These are phyloP conservation scores for Apophysomyces variabilis DNA, from an alignment of 371 early-diverging fungal genomes.

Conservation along the genomic window DNA sequence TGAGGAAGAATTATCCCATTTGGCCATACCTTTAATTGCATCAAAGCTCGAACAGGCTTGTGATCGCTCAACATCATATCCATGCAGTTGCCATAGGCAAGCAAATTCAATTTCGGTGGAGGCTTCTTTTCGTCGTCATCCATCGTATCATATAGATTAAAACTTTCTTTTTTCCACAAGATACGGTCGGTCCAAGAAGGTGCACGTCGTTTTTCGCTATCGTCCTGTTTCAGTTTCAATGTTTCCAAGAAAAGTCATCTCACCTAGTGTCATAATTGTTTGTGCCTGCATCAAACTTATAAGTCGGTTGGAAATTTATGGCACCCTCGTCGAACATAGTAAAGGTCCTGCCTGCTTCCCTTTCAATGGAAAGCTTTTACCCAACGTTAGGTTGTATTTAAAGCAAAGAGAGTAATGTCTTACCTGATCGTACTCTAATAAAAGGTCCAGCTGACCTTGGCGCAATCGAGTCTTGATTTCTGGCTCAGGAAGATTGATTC, in stretches of 20 bases:
- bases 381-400: no score
- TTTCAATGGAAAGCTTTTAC: conserved; percentile 40
- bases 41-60: conserved; percentile 85
- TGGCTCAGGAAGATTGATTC: conserved; percentile 70
- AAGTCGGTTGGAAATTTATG: conserved; percentile 88
- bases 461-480: conserved; percentile 60
- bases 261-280: conserved; percentile 84
- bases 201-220: conserved; percentile 80
- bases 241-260: not conserved
- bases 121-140: conserved; percentile 20
- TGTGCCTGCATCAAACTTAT: conserved; percentile 91
- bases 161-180: conserved; percentile 71
- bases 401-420: not conserved
- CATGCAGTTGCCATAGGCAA: conserved; percentile 65
- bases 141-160: not conserved
- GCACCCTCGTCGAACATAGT: conserved; percentile 81
- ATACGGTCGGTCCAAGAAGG: conserved; percentile 96
- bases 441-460: conserved; percentile 52
- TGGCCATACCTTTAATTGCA: conserved; percentile 54
- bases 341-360: conserved; percentile 65
- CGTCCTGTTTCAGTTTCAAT: not conserved
- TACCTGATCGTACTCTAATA: conserved; percentile 78
- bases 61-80: conserved; percentile 85
- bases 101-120: conserved; percentile 38
- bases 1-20: not conserved